phyloP scores from a whole-genome alignment of 2,329 filamentous ascomycete genomes.

The Pseudogymnoascus sp. region DNA sequence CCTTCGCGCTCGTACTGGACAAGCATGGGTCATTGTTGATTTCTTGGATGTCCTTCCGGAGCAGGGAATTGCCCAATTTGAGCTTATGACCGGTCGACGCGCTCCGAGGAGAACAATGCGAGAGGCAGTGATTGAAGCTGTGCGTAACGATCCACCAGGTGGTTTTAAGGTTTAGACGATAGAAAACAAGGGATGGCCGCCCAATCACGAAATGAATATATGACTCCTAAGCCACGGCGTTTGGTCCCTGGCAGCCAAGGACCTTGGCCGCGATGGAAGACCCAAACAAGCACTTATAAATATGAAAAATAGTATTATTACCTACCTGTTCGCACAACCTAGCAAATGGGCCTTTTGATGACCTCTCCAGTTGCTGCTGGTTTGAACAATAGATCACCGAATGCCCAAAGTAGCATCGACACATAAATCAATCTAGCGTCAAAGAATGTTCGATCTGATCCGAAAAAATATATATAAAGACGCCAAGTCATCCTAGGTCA shows the following conservation, averaged over 20 bases:
- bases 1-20: constrained; percentile 38
- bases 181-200: not conserved
- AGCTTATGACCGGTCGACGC: constrained; percentile 64
- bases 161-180: not conserved
- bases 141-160: not conserved
- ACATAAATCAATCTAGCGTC: not conserved
- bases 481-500: not conserved
- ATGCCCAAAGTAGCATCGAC: not conserved
- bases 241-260: not conserved
- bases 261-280: not conserved
- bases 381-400: not conserved
- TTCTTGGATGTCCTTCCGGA: constrained; percentile 66
- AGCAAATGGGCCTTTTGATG: not conserved
- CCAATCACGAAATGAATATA: not conserved
- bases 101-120: constrained; percentile 63
- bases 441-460: not conserved
- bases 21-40: constrained; percentile 60
- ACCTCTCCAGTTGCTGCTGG: not conserved
- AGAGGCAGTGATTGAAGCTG: constrained; percentile 41
- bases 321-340: not conserved
- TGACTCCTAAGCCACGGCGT: not conserved
- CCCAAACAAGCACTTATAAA: not conserved
- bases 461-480: not conserved
- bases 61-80: constrained; percentile 71
- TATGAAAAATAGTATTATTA: not conserved